Base-by-base conservation (phyloP, 2,329 filamentous ascomycete species). In the Trichoderma sp. region DNA sequence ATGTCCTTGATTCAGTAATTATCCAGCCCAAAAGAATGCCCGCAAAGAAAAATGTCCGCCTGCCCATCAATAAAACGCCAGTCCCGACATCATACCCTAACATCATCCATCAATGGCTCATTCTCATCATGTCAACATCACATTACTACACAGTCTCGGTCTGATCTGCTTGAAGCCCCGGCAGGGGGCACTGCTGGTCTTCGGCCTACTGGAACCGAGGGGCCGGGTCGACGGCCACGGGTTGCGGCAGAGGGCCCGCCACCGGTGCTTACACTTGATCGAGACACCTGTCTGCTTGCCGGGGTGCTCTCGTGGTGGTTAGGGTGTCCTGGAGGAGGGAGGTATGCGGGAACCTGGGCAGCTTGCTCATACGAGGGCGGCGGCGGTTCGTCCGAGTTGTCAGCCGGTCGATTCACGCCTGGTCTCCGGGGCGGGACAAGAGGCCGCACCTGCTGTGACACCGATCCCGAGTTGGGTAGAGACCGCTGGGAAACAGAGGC, bases 291-390 rank as follows among this genome's bases (percentile, higher is more conserved):
- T 29, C 66, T 39, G 13, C 68, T 63, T 12, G 68, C 61, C 35
- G 68, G 57, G 45, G 74, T 79, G 70, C 82, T 84, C 5, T 74
- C 74, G 9, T 82, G 79, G 70, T 86, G 84, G 48, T 76, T 83
- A 0, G 84, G 84, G 60, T 87, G 82, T 19, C 84, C 85, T 4
- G 79, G 73, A 0, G 84, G 84, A 25, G 86, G 86, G 10, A 82
- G 77, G 69, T 87, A 88, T 3, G 83, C 81, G 9, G 79, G 77
- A 61, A 83, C 80, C 66, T 83, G 82, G 19, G 84, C 81, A 4
- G 86, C 84, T 74, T 87, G 84, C 75, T 87, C 86, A 71, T 88
- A 88, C 12, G 84, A 83, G 1, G 86, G 86, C 45, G 86, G 86
- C 50, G 86, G 86, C 6, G 84, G 84, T 34, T 86, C 84, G 3